A percentile compares a stretch with the other conserved stretches of the same genome.
Conservation (phyloP, 1,284 basidiomycete species). For the Puccinia horiana region DNA sequence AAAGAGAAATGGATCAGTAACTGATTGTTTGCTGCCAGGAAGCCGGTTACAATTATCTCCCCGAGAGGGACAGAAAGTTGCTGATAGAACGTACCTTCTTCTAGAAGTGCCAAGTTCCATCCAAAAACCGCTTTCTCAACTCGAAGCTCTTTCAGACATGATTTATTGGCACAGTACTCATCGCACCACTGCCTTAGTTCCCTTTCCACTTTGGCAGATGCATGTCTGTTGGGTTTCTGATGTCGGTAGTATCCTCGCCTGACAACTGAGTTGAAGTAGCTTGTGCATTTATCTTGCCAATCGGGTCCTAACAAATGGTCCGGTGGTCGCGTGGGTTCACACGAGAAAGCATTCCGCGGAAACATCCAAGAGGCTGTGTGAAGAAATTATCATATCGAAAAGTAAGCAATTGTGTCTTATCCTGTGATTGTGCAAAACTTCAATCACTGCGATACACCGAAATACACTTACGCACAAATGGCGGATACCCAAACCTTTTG, state of each 20-base stretch:
- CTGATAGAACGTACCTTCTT: background rate
- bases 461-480: conserved; percentile 35
- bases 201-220: background rate
- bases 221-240: background rate
- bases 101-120: conserved; percentile 25
- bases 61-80: background rate
- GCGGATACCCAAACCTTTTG: conserved; percentile 11
- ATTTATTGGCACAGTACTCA: conserved; percentile 25
- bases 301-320: conserved; percentile 30
- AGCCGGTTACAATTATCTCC: background rate
- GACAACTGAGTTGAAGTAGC: conserved; percentile 1
- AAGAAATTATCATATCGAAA: background rate
- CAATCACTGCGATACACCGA: background rate
- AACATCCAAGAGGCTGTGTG: conserved; percentile 35
- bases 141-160: conserved; percentile 26
- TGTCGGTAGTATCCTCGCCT: conserved; percentile 9
- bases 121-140: conserved; percentile 39
- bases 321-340: conserved; percentile 29
- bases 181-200: conserved; percentile 42
- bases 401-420: background rate
- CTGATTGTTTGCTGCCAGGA: background rate
- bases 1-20: background rate
- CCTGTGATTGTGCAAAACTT: background rate
- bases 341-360: conserved; percentile 13
- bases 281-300: background rate